Evolutionary conservation across 805 yeast genomes (phyloP).

Genomic region (Kazachstania africana): DNA sequence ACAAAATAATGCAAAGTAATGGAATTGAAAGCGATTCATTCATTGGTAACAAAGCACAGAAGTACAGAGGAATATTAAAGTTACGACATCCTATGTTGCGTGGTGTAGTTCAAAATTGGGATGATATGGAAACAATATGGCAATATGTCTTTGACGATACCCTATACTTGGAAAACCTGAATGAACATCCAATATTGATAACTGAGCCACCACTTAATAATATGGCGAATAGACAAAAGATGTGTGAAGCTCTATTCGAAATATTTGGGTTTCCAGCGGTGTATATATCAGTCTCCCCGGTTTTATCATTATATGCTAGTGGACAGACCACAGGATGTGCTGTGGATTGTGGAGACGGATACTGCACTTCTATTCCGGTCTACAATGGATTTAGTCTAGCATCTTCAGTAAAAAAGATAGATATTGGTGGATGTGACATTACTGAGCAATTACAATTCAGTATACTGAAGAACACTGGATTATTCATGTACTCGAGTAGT

Average conservation of each 20-base stretch:
- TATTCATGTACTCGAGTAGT: slow-evolving; percentile 52
- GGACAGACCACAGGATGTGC: slow-evolving; percentile 89
- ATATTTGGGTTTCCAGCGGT: slow-evolving; percentile 85
- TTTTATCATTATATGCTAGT: slow-evolving; percentile 71
- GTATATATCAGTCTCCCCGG: slow-evolving; percentile 89
- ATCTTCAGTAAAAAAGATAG: slow-evolving; percentile 58
- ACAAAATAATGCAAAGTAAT: slow-evolving; percentile 66
- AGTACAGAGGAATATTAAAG: slow-evolving; percentile 62
- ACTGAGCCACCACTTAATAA: slow-evolving; percentile 90
- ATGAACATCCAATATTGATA: slow-evolving; percentile 77
- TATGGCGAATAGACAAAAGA: slow-evolving; percentile 70
- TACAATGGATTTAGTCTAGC: slow-evolving; percentile 80
- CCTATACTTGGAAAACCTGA: slow-evolving; percentile 40
- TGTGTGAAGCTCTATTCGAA: slow-evolving; percentile 91
- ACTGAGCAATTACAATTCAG: slow-evolving; percentile 64
- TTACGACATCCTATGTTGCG: slow-evolving; percentile 65
- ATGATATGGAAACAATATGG: slow-evolving; percentile 79
- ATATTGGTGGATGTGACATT: slow-evolving; percentile 78
- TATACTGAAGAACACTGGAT: slow-evolving; percentile 55
- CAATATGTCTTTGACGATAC: slow-evolving; percentile 47
- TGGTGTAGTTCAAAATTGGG: slow-evolving; percentile 76
- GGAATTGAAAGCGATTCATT: slow-evolving; percentile 51
- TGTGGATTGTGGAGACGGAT: slow-evolving; percentile 90
- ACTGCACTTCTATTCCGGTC: slow-evolving; percentile 76
- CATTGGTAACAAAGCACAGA: slow-evolving; percentile 67